Base-by-base conservation (phyloP, 352 stramenopile species). In the Thalassiosira pacifica region DNA sequence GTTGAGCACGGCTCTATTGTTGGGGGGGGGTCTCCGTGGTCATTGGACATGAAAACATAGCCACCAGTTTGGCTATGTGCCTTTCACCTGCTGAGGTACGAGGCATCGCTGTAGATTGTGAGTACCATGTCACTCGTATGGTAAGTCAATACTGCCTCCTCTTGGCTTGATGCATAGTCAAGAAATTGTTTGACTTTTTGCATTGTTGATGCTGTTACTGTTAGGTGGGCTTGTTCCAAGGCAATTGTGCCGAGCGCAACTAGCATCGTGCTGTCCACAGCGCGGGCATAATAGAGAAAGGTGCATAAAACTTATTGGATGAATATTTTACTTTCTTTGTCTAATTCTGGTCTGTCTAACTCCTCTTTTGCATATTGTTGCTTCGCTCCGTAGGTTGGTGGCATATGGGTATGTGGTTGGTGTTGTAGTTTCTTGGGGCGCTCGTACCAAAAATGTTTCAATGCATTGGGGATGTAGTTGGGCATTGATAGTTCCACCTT, bases 221-320 rank as follows among this genome's bases (percentile, higher is more conserved):
- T 13, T 57, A 22, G 45, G 45, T 8, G 10, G 34, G 34, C 4
- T 42, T 4, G 10, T 42, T n/a, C n/a, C n/a, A n/a, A n/a, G n/a
- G n/a, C n/a, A n/a, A 42, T 42, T 42, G 34, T 10, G 34, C 34
- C 10, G 11, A 83, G 34, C 0, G 83, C 77, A 19, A 26, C 10
- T 27, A 84, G 65, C 27, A 89, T 60, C 13, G 78, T 84, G 18
- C 9, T 69, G 59, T 89, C 83, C 4, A 89, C 40, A 24, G 83
- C 83, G 3, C 83, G 10, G 0, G 53, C 83, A 48, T 86, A 89
- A 32, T 69, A 89, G 0, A 86, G 24, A 18, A 88, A 42, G 4
- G 34, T 42, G 4, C 34, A 4, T 42, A 42, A 4, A 10, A 42
- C 34, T 42, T 42, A 10, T 64, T 34, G 37, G 32, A 42, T 76